Evolutionary conservation across 768 basidiomycete genomes (phyloP).

Genomic region (Kwoniella mangroviensis): DNA sequence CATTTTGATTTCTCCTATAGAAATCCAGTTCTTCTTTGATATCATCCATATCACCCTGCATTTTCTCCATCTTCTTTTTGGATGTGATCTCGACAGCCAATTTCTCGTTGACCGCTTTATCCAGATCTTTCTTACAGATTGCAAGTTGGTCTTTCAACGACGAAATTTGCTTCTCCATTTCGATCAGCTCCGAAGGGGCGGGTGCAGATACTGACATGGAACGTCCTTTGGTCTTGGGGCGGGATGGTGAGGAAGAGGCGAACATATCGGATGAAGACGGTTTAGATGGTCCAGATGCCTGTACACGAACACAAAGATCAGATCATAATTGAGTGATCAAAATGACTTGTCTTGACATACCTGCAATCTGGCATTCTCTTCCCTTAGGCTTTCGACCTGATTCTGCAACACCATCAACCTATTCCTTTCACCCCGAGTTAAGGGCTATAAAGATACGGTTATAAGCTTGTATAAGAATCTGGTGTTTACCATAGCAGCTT

Average conservation of each 20-base stretch:
- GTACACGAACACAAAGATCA: neutral
- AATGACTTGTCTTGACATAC: neutral
- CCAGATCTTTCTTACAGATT: conserved; percentile 34
- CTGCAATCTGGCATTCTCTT: conserved; percentile 37
- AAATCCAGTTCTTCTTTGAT: conserved; percentile 51
- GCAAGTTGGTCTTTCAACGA: conserved; percentile 41
- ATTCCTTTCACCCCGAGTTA: conserved; percentile 31
- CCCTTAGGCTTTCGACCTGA: conserved; percentile 29
- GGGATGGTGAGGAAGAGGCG: conserved; percentile 21
- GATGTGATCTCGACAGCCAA: conserved; percentile 46
- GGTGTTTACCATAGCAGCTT: conserved; percentile 9
- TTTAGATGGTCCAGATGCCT: conserved; percentile 11
- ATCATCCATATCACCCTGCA: conserved; percentile 49
- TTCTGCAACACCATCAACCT: conserved; percentile 40
- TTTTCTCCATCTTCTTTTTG: conserved; percentile 43
- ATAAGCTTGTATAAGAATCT: neutral
- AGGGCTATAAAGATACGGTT: neutral
- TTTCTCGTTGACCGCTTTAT: conserved; percentile 56
- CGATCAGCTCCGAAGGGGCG: conserved; percentile 22
- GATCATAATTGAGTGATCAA: neutral
- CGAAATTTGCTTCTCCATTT: conserved; percentile 38
- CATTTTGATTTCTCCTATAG: conserved; percentile 27
- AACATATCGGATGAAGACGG: neutral
- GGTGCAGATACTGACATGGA: conserved; percentile 32
- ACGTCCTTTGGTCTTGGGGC: conserved; percentile 29